Evolutionary conservation across 768 basidiomycete genomes (phyloP).

Genomic region (Gyrodon lividus): DNA sequence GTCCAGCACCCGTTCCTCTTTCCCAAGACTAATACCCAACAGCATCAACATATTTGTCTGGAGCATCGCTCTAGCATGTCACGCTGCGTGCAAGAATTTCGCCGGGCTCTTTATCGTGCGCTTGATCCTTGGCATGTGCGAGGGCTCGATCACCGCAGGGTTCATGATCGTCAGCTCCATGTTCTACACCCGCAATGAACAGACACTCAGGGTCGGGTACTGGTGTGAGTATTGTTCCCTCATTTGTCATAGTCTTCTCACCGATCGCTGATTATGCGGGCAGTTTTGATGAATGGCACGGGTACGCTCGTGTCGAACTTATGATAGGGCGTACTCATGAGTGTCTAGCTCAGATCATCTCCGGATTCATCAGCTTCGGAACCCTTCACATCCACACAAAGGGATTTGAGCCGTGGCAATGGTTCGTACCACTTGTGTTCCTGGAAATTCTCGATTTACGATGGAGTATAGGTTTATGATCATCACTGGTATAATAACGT

Average conservation of each 20-base stretch:
- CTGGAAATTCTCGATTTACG: neutral
- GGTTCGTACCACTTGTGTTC: constrained; percentile 35
- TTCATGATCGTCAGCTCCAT: constrained; percentile 76
- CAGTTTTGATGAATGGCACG: constrained; percentile 75
- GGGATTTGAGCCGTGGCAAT: constrained; percentile 71
- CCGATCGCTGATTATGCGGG: neutral
- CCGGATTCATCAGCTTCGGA: constrained; percentile 69
- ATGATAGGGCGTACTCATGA: constrained; percentile 7
- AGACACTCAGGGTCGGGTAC: constrained; percentile 67
- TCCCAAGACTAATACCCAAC: constrained; percentile 30
- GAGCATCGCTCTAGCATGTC: constrained; percentile 56
- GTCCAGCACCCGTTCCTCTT: neutral
- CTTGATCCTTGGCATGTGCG: constrained; percentile 68
- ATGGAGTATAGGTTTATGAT: constrained; percentile 55
- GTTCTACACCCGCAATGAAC: constrained; percentile 75
- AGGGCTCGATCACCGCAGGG: constrained; percentile 69
- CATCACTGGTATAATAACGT: constrained; percentile 61
- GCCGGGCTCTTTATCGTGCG: constrained; percentile 61
- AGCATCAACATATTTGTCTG: constrained; percentile 61
- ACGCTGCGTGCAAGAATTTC: constrained; percentile 74
- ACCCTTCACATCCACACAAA: constrained; percentile 56
- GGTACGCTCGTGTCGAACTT: constrained; percentile 33
- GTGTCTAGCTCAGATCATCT: constrained; percentile 60
- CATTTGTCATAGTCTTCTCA: neutral
- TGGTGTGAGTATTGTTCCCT: constrained; percentile 55